Percentiles rank a stretch among this genome's conserved stretches.
These are phyloP conservation scores for Botrytis deweyae DNA, from an alignment of 2,329 filamentous ascomycete genomes.

Conservation along the genomic window DNA sequence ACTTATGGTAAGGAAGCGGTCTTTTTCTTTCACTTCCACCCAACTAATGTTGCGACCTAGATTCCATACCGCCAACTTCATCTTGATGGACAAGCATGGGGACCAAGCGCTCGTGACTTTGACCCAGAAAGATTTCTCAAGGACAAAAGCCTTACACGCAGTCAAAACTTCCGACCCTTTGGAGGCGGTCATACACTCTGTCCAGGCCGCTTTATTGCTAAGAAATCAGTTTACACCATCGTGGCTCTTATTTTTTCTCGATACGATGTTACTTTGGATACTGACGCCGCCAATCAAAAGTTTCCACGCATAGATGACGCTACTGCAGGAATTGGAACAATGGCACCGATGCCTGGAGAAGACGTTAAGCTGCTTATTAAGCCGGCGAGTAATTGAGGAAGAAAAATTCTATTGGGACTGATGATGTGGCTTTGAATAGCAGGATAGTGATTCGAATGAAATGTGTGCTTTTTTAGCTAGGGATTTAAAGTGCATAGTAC, in stretches of 20 bases:
- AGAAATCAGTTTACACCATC: neutral
- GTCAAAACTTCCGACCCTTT: constrained; percentile 6
- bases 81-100: constrained; percentile 13
- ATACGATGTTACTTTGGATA: neutral
- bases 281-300: neutral
- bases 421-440: neutral
- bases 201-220: constrained; percentile 16
- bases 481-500: neutral
- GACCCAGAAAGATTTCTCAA: constrained; percentile 16
- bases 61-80: constrained; percentile 19
- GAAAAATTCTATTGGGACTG: neutral
- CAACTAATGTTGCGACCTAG: constrained; percentile 37
- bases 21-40: constrained; percentile 50
- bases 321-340: neutral
- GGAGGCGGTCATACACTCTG: constrained; percentile 17
- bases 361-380: constrained; percentile 6
- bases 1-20: constrained; percentile 30
- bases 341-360: neutral
- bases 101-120: constrained; percentile 7
- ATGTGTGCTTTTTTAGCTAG: neutral
- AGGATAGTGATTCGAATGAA: neutral
- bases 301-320: neutral
- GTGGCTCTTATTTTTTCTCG: neutral
- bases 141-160: neutral
- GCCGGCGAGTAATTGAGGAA: neutral